phyloP scores from a whole-genome alignment of 352 stramenopile genomes.

The Aphanomyces cochlioides region DNA sequence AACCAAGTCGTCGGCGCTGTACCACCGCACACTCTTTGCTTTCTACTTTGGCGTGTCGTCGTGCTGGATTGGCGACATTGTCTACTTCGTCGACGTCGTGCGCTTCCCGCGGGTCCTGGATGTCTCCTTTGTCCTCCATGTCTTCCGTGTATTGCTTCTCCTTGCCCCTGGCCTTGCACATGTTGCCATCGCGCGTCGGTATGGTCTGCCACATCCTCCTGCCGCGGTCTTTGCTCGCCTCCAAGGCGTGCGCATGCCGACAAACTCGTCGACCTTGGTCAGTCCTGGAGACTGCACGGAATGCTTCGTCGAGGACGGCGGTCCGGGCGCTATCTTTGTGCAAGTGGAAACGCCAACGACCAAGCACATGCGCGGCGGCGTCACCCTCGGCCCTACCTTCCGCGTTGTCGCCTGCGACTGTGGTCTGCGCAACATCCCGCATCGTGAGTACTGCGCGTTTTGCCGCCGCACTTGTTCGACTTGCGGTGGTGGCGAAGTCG shows the following conservation, averaged over 20 bases:
- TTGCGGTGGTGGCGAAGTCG: constrained; percentile 73
- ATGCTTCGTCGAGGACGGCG: constrained; percentile 78
- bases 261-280: constrained; percentile 32
- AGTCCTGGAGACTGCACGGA: constrained; percentile 76
- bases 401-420: constrained; percentile 82
- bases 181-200: constrained; percentile 15
- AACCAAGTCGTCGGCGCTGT: constrained; percentile 30
- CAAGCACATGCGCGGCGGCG: constrained; percentile 40
- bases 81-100: constrained; percentile 51
- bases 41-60: constrained; percentile 52
- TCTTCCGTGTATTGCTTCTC: constrained; percentile 1
- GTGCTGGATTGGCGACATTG: constrained; percentile 62
- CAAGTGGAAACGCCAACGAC: constrained; percentile 44
- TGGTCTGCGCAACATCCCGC: constrained; percentile 62
- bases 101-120: constrained; percentile 36
- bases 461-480: constrained; percentile 65
- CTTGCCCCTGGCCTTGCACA: constrained; percentile 9
- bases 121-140: neutral
- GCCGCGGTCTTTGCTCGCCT: constrained; percentile 18
- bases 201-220: constrained; percentile 14
- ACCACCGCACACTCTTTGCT: constrained; percentile 56
- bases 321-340: constrained; percentile 62
- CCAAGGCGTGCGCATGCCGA: neutral
- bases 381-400: constrained; percentile 70
- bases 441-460: constrained; percentile 63